These are phyloP conservation scores for Barbarea vulgaris DNA, from an alignment of 345 rosid species.

Conservation along the genomic window DNA sequence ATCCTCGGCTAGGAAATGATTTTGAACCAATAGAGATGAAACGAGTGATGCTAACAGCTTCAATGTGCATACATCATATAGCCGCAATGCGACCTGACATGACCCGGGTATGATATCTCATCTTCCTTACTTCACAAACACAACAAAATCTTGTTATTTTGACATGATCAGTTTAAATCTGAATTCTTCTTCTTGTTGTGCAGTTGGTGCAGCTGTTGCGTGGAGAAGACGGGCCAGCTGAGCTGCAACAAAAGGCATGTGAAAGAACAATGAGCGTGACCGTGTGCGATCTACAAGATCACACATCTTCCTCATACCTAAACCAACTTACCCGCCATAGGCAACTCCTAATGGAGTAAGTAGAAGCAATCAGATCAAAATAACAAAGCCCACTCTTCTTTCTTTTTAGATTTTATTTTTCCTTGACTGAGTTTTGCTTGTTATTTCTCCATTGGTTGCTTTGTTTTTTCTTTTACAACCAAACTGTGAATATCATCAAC, in stretches of 20 bases:
- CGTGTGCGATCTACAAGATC: slow-evolving; percentile 65
- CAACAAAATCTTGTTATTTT: too few relatives aligned
- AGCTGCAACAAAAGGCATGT: slow-evolving; percentile 47
- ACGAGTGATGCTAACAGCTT: slow-evolving; percentile 67
- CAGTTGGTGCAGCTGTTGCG: slow-evolving; percentile 69
- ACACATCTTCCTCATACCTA: slow-evolving; percentile 63
- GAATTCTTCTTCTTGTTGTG: background rate
- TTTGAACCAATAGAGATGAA: slow-evolving; percentile 66
- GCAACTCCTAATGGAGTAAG: slow-evolving; percentile 74
- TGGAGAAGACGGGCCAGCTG: slow-evolving; percentile 54
- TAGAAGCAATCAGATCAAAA: slow-evolving; percentile 3
- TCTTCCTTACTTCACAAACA: background rate
- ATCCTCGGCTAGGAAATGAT: slow-evolving; percentile 58
- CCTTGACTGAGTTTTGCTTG: slow-evolving; percentile 1
- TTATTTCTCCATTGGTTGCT: slow-evolving; percentile 8
- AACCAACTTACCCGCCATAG: slow-evolving; percentile 70
- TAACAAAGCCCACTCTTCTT: background rate
- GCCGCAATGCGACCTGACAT: slow-evolving; percentile 74
- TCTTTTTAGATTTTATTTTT: background rate
- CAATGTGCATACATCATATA: slow-evolving; percentile 68
- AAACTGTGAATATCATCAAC: slow-evolving; percentile 31
- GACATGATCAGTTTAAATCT: too few relatives aligned
- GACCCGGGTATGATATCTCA: slow-evolving; percentile 49
- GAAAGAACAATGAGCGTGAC: slow-evolving; percentile 51
- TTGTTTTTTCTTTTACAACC: background rate